These are phyloP conservation scores for Phaeosphaeriaceae sp. DNA, from an alignment of 2,329 filamentous ascomycete species.

Conservation along the genomic window DNA sequence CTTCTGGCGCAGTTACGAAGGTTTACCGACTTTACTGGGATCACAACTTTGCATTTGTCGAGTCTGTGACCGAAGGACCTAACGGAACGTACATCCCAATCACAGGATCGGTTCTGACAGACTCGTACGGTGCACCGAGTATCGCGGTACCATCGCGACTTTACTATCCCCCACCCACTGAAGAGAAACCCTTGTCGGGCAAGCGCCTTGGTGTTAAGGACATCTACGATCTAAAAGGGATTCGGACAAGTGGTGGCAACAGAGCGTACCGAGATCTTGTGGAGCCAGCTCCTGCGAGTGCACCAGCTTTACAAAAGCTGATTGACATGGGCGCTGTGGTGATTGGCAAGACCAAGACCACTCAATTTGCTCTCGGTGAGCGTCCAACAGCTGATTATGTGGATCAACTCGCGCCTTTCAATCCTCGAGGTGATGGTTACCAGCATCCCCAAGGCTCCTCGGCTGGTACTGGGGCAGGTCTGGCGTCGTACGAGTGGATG, in stretches of 20 bases:
- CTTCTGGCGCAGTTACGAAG: conserved; percentile 12
- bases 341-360: conserved; percentile 60
- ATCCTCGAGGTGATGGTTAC: conserved; percentile 39
- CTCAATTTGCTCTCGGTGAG: conserved; percentile 52
- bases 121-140: conserved; percentile 15
- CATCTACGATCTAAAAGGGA: conserved; percentile 21
- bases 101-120: conserved; percentile 10
- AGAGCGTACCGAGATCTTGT: conserved; percentile 19
- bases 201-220: conserved; percentile 25
- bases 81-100: conserved; percentile 18
- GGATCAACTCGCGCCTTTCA: conserved; percentile 37
- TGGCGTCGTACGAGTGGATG: conserved; percentile 23
- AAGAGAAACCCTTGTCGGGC: conserved; percentile 14
- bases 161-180: conserved; percentile 8
- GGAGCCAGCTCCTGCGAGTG: conserved; percentile 5
- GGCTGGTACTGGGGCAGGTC: conserved; percentile 11
- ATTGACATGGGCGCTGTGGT: conserved; percentile 43
- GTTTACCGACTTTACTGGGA: conserved; percentile 20
- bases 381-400: conserved; percentile 32
- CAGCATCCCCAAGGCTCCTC: conserved; percentile 16
- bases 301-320: conserved; percentile 17
- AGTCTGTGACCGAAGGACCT: conserved; percentile 16
- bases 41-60: conserved; percentile 12
- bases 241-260: conserved; percentile 17
- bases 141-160: conserved; percentile 23